Base-by-base conservation (phyloP, 78 protist species). In the Speleostelium caveatum region DNA sequence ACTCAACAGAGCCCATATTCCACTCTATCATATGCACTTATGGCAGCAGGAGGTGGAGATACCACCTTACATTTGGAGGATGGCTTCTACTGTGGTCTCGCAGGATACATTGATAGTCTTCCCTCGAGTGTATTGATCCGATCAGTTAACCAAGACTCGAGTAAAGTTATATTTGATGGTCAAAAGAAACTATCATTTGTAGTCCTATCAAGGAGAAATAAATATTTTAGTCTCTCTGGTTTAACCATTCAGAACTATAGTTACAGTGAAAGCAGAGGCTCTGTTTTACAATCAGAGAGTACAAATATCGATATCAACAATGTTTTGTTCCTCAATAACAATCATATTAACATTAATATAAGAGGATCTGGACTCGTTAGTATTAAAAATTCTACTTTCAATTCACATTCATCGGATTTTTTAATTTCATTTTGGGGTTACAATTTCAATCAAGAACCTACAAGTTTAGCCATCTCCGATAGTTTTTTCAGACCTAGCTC, bases 71-170 rank as follows among this genome's bases (percentile, higher is more conserved):
- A 17, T 16, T 16, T 79, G n/a, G 41, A 38, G 12, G 53, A 45
- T 41, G 88, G 88, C 36, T 60, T 71, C 16, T 79, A 79, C 36
- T 79, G 88, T 67, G 73, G 73, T 26, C 61, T 53, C 16, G 53
- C 61, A 0, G 35, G 55, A 6, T 21, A 32, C 1, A 51, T 67
- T 0, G n/a, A n/a, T n/a, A n/a, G 41, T 19, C 49, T 79, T 30
- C 0, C 21, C 1, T 16, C 53, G 39, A 62, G 32, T 28, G 12
- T 33, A 17, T 33, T 33, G 39, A 78, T 65, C 6, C 3, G 7
- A 8, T 17, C 88, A 38, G 24, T 32, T 16, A 67, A 22, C 17
- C n/a, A 36, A 30, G 68, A 79, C 21, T 73, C 88, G 17, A 30
- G 38, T 17, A 26, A 21, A 41, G 22, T 28, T 16, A 41, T 68